Conservation (phyloP, 768 basidiomycete genomes). For the Termitomyces bulborhizus region DNA sequence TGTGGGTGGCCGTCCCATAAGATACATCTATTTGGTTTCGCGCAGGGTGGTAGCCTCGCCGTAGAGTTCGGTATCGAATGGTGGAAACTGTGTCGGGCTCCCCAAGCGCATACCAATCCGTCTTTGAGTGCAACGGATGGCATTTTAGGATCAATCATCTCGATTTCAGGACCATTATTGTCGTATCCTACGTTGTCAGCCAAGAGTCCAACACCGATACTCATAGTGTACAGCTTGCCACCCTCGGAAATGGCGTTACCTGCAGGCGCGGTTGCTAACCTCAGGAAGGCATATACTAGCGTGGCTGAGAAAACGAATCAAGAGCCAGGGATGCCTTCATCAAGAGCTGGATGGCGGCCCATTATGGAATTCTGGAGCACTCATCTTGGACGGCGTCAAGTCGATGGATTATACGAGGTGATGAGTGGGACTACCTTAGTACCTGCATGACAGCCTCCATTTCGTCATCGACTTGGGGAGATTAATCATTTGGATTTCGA, state of each 20-base stretch:
- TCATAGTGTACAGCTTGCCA: constrained; percentile 50
- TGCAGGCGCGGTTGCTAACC: constrained; percentile 38
- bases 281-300: constrained; percentile 53
- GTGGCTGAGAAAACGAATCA: constrained; percentile 46
- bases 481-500: not conserved
- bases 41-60: constrained; percentile 78
- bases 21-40: constrained; percentile 89
- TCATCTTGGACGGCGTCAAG: constrained; percentile 46
- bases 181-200: constrained; percentile 64
- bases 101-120: constrained; percentile 6
- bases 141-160: constrained; percentile 59
- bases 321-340: constrained; percentile 64
- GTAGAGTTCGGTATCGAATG: constrained; percentile 56
- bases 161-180: constrained; percentile 67
- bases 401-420: constrained; percentile 64
- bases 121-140: constrained; percentile 14
- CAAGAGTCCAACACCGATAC: constrained; percentile 52
- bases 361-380: constrained; percentile 89
- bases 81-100: constrained; percentile 38
- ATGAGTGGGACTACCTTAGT: constrained; percentile 32
- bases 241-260: constrained; percentile 41
- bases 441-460: not conserved
- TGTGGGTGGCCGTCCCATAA: constrained; percentile 60
- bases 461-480: not conserved
- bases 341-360: constrained; percentile 72